Percentiles rank a stretch among this genome's conserved stretches.
Evolutionary conservation across 345 rosid species (phyloP).

Genomic region (Brassica cretica): DNA sequence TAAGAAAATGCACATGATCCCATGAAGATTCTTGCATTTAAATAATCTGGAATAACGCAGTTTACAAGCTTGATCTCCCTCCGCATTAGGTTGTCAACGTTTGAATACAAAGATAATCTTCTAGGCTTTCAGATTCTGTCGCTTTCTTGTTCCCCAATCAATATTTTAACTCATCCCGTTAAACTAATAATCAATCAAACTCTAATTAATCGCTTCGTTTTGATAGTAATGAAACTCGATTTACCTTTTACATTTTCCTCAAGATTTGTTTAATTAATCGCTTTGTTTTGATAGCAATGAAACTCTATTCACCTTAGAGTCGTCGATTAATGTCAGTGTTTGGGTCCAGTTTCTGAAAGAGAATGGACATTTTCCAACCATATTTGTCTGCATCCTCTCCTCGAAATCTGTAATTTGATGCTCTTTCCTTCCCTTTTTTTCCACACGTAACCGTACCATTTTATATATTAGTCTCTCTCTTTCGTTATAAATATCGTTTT

Average conservation of each 20-base stretch:
- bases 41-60: constrained; percentile 12
- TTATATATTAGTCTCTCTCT: not conserved
- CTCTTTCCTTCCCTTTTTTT: constrained; percentile 26
- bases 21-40: constrained; percentile 40
- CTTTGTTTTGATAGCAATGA: not conserved
- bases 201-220: not conserved
- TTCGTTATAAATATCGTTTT: too few relatives aligned
- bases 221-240: not conserved
- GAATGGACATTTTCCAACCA: constrained; percentile 62
- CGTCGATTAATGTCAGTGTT: constrained; percentile 13
- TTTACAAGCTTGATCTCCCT: constrained; percentile 39
- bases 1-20: constrained; percentile 51
- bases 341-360: constrained; percentile 32
- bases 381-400: constrained; percentile 41
- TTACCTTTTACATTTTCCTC: constrained; percentile 3
- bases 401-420: constrained; percentile 62
- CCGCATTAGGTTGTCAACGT: constrained; percentile 27
- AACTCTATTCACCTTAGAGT: not conserved
- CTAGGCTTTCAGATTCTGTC: constrained; percentile 19
- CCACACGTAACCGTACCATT: not conserved
- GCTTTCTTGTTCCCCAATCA: constrained; percentile 30
- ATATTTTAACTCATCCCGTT: constrained; percentile 14
- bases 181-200: not conserved
- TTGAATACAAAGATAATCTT: constrained; percentile 24
- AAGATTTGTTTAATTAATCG: not conserved